Percentiles rank a stretch among this genome's conserved stretches.
phyloP scores from a whole-genome alignment of 495 filamentous ascomycete species.

The Chlorociboria aeruginascens region DNA sequence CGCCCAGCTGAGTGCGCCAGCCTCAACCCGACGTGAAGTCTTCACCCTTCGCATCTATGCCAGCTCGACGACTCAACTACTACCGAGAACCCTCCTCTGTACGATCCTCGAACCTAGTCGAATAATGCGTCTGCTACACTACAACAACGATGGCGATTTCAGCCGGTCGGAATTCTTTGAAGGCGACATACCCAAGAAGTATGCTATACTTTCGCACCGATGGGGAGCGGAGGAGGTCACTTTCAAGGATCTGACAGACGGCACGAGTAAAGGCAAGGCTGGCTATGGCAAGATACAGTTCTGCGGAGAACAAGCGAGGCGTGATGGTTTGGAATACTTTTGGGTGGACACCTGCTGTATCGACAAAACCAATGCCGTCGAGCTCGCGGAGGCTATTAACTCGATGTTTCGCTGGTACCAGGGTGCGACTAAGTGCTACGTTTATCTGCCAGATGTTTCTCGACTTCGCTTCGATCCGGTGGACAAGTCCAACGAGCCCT shows the following conservation, averaged over 20 bases:
- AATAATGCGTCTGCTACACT: not conserved
- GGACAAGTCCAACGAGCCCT: not conserved
- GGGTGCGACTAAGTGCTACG: too few species aligned
- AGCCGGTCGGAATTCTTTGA: slow-evolving; percentile 1
- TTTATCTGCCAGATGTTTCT: too few species aligned
- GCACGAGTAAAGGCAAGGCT: slow-evolving; percentile 1
- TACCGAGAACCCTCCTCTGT: slow-evolving; percentile 4
- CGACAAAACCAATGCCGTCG: not conserved
- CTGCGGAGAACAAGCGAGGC: not conserved
- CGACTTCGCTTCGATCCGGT: too few species aligned
- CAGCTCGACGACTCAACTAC: too few species aligned
- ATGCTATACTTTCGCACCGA: not conserved
- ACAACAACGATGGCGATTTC: slow-evolving; percentile 3
- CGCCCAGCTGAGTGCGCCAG: too few species aligned
- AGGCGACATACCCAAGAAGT: slow-evolving; percentile 7
- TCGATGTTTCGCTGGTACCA: not conserved
- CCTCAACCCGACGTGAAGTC: too few species aligned
- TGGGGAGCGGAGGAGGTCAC: not conserved
- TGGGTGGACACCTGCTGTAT: not conserved
- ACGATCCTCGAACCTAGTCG: slow-evolving; percentile 4
- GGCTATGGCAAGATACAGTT: not conserved
- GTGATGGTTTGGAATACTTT: too few species aligned
- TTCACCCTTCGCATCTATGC: too few species aligned
- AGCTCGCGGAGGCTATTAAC: not conserved
- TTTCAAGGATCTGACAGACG: slow-evolving; percentile 5